Conservation (phyloP, 495 filamentous ascomycete genomes). For the Aspergillus baeticus region DNA sequence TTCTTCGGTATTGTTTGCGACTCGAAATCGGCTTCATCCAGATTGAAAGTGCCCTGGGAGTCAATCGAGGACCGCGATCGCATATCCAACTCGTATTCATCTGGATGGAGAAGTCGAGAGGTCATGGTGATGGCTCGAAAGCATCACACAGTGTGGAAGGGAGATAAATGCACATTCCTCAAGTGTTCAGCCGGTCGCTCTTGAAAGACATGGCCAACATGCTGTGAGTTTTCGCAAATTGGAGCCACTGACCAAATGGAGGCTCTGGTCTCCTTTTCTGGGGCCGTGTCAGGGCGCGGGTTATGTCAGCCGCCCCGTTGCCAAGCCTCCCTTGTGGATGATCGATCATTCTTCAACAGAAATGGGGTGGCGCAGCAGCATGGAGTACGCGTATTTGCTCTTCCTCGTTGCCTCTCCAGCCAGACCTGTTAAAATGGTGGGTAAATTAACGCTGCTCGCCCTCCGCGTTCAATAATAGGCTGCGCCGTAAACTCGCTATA, state of each 20-base stretch:
- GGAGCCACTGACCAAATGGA: background rate
- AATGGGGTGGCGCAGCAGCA: background rate
- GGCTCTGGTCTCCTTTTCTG: background rate
- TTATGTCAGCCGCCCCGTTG: slow-evolving; percentile 14
- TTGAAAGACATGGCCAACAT: background rate
- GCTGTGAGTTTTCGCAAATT: background rate
- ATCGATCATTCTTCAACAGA: background rate
- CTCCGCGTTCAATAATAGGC: background rate
- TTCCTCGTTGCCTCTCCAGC: background rate
- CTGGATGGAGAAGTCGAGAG: slow-evolving; percentile 39
- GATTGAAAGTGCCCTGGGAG: slow-evolving; percentile 46
- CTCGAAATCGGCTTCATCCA: slow-evolving; percentile 51
- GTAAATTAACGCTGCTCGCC: no score
- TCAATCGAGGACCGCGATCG: slow-evolving; percentile 46
- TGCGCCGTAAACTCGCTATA: no score
- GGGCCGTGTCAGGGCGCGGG: slow-evolving; percentile 3
- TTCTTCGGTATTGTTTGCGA: slow-evolving; percentile 35
- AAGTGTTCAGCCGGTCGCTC: background rate
- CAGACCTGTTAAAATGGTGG: no score
- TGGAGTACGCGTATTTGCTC: background rate
- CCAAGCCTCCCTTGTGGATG: background rate
- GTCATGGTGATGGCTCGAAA: slow-evolving; percentile 32
- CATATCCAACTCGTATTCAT: slow-evolving; percentile 47
- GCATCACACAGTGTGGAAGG: slow-evolving; percentile 9
- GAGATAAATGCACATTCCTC: slow-evolving; percentile 15